Evolutionary conservation across 257 asterid genomes (phyloP).

Genomic region (Petunia secreta): DNA sequence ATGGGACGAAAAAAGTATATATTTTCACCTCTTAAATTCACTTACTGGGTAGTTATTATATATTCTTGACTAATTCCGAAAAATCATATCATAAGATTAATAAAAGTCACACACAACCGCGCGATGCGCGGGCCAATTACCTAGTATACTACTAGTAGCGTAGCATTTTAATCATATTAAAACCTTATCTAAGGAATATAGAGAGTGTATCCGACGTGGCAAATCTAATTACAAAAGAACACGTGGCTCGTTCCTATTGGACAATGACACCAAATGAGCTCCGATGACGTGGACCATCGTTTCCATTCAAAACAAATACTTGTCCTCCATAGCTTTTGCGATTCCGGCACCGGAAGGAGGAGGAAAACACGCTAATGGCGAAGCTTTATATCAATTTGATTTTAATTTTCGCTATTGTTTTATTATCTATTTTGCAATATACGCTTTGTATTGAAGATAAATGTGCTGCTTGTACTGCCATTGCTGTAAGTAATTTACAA

Average conservation of each 20-base stretch:
- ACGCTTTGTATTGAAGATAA: slow-evolving; percentile 66
- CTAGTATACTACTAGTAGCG: no score
- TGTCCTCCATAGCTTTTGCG: neutral
- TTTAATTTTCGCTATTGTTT: slow-evolving; percentile 16
- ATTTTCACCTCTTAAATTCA: no score
- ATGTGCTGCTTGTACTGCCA: slow-evolving; percentile 89
- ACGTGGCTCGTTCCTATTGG: slow-evolving; percentile 22
- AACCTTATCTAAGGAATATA: no score
- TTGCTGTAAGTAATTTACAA: slow-evolving; percentile 65
- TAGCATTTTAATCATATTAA: no score
- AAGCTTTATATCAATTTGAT: slow-evolving; percentile 2
- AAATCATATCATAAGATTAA: no score
- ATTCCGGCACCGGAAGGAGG: neutral
- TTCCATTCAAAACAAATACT: neutral
- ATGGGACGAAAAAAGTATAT: no score
- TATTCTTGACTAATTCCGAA: no score
- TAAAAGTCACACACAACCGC: no score
- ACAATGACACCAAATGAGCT: neutral
- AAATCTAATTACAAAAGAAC: neutral
- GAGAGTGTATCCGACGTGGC: neutral
- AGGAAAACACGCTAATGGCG: slow-evolving; percentile 28
- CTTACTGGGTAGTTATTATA: no score
- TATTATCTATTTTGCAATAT: slow-evolving; percentile 35
- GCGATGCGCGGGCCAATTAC: no score
- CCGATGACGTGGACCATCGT: slow-evolving; percentile 25